These are phyloP conservation scores for Rhinocladiella mackenziei DNA, from an alignment of 2,329 filamentous ascomycete species.

Conservation along the genomic window DNA sequence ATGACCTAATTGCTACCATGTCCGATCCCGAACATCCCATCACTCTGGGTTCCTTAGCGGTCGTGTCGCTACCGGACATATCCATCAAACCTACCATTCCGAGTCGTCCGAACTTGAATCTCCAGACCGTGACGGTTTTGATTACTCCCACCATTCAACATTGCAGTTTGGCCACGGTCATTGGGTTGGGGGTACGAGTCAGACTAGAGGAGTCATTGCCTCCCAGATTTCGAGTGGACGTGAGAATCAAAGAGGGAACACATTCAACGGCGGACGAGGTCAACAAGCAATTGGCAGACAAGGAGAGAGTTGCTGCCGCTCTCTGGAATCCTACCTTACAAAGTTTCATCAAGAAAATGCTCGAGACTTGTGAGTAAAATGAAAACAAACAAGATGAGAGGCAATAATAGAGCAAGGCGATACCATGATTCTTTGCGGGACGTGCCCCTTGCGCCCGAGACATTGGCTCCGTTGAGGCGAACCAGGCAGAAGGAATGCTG, in stretches of 20 bases:
- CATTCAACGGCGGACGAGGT: constrained; percentile 92
- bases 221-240: constrained; percentile 85
- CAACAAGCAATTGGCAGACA: constrained; percentile 94
- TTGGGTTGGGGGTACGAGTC: constrained; percentile 87
- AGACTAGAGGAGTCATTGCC: constrained; percentile 86
- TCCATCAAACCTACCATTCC: constrained; percentile 67
- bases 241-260: constrained; percentile 92
- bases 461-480: too few species aligned
- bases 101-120: constrained; percentile 52
- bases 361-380: constrained; percentile 70
- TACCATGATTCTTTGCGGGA: background rate
- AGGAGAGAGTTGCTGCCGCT: constrained; percentile 91
- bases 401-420: background rate
- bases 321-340: constrained; percentile 89
- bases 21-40: constrained; percentile 95
- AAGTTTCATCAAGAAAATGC: constrained; percentile 87
- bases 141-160: constrained; percentile 96
- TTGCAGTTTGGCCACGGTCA: constrained; percentile 93
- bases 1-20: constrained; percentile 90
- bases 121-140: constrained; percentile 75
- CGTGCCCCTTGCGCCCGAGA: background rate
- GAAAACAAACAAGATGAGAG: too few species aligned
- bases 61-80: constrained; percentile 95
- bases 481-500: too few species aligned
- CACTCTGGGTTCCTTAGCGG: constrained; percentile 85